phyloP scores from a whole-genome alignment of 2,329 filamentous ascomycete genomes.

The Teratosphaeria zuluensis region DNA sequence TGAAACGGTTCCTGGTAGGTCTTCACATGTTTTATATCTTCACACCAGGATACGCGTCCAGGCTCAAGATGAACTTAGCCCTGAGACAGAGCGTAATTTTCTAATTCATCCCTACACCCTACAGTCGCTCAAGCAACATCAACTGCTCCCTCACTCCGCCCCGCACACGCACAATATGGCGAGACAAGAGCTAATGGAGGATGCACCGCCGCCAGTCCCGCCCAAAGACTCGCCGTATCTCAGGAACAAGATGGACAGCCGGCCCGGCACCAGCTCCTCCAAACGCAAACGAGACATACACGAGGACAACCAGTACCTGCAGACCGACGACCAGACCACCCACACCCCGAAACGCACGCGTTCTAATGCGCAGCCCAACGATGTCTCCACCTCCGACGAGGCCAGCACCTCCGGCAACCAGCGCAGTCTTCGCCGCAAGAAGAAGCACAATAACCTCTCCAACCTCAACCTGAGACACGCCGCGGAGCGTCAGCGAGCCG shows the following conservation, averaged over 20 bases:
- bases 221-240: constrained; percentile 19
- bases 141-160: neutral
- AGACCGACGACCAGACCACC: constrained; percentile 10
- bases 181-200: constrained; percentile 7
- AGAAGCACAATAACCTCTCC: constrained; percentile 24
- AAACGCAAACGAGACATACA: constrained; percentile 21
- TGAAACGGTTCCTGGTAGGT: neutral
- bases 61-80: neutral
- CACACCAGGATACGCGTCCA: too few relatives aligned
- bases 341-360: constrained; percentile 23
- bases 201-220: constrained; percentile 22
- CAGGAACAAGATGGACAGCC: constrained; percentile 10
- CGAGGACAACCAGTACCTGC: constrained; percentile 8
- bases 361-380: constrained; percentile 11
- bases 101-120: neutral
- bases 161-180: neutral
- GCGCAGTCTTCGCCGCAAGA: constrained; percentile 25
- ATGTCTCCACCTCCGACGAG: constrained; percentile 15
- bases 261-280: constrained; percentile 16
- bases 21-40: neutral
- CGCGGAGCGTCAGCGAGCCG: constrained; percentile 14
- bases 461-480: constrained; percentile 26
- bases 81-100: neutral
- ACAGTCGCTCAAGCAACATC: too few relatives aligned
- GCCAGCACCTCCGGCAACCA: constrained; percentile 12